A percentile compares a stretch with the other conserved stretches of the same genome.
Conservation (phyloP, 1,139 yeast species). For the Zygosaccharomyces pseudobailii region DNA sequence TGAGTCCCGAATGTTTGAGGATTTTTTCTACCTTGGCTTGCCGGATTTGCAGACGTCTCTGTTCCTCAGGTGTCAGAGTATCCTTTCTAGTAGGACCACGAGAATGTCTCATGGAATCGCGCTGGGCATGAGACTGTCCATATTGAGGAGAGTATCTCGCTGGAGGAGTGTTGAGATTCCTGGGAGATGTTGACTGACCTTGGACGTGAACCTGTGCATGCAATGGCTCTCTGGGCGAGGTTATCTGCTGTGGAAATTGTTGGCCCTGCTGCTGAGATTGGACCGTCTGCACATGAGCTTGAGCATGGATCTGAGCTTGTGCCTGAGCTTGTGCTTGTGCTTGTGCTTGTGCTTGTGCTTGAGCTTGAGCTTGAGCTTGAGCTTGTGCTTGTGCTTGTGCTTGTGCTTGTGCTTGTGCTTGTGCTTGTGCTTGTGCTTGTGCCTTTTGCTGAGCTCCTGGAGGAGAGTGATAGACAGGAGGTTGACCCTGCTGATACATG, state of each 20-base stretch:
- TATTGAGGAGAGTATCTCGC: conserved; percentile 1
- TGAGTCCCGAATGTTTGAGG: conserved; percentile 81
- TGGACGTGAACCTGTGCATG: conserved; percentile 10
- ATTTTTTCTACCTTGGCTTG: conserved; percentile 77
- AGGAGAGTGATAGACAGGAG: conserved; percentile 9
- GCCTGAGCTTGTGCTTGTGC: conserved; percentile 9
- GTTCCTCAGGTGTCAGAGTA: conserved; percentile 47
- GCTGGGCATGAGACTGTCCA: conserved; percentile 14
- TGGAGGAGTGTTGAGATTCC: conserved; percentile 17
- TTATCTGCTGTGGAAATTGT: conserved; percentile 14
- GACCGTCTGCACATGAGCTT: conserved; percentile 2
- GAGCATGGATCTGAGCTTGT: conserved; percentile 10
- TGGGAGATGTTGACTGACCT: conserved; percentile 9
- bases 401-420: conserved; percentile 2
- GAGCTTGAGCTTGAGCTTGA: conserved; percentile 8
- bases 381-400: conserved; percentile 12
- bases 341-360: conserved; percentile 11
- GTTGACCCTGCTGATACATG: conserved; percentile 18
- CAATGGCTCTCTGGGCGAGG: conserved; percentile 12
- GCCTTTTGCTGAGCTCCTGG: conserved; percentile 11
- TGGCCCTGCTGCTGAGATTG: conserved; percentile 14
- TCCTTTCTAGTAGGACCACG: conserved; percentile 32
- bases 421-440: conserved; percentile 8
- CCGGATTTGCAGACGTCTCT: conserved; percentile 56
- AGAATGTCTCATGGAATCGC: conserved; percentile 7